Conservation (phyloP, 441 rosid genomes). For the Erodium texanum region DNA sequence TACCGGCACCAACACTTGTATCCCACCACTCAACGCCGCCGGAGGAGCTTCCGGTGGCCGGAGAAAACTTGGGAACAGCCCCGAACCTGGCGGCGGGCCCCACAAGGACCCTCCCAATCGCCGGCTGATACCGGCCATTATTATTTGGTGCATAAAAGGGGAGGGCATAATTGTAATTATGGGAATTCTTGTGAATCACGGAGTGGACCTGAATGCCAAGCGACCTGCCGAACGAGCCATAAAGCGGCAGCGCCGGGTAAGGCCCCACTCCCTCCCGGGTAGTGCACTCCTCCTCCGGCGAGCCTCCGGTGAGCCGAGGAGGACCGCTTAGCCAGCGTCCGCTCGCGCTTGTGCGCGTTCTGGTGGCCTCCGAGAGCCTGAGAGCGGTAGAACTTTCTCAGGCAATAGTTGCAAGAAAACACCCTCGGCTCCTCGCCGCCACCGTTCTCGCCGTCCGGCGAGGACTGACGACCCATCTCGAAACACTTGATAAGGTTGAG, state of each 20-base stretch:
- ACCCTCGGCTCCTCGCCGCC: neutral
- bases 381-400: neutral
- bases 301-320: neutral
- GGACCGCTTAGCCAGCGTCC: neutral
- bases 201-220: neutral
- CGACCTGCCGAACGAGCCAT: neutral
- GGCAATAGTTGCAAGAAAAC: neutral
- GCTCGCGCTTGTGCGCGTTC: neutral
- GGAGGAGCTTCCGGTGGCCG: neutral
- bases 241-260: too few relatives aligned
- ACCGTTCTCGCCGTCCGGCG: too few relatives aligned
- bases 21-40: neutral
- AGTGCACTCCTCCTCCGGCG: neutral
- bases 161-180: neutral
- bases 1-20: neutral
- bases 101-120: too few relatives aligned
- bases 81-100: neutral
- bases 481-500: neutral
- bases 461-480: neutral
- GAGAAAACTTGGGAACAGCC: neutral
- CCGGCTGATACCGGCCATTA: too few relatives aligned
- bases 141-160: neutral
- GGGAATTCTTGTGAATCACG: neutral
- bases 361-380: neutral
- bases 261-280: too few relatives aligned